Base-by-base conservation (phyloP, 2,329 filamentous ascomycete species). In the Aureobasidium sp. region DNA sequence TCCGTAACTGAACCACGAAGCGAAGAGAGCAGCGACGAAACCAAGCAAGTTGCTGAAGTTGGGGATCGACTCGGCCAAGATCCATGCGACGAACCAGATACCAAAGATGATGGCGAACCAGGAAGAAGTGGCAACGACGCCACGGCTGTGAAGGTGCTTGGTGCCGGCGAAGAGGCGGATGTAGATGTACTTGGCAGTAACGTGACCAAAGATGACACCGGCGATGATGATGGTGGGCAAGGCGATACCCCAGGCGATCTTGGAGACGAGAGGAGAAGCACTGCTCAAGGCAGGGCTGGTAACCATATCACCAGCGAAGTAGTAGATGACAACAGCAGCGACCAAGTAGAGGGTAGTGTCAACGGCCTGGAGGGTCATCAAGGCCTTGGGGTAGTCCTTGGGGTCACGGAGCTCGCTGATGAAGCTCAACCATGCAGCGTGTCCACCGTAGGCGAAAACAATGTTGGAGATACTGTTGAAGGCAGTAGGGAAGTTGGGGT, bases 181-280 rank as follows among this genome's bases (percentile, higher is more conserved):
- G 67, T 87, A 89, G 63, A 89, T 77, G 68, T 87, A 88, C 66
- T 87, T 88, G 59, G 79, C 79, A 1, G 84, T 63, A 2, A 89
- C 83, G 63, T 87, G 83, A 16, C 82, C 86, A 69, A 88, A 86
- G 65, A 90, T 86, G 7, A 89, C 86, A 60, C 87, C 87, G 0
- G 86, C 85, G 54, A 90, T 83, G 57, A 89, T 76, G 59, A 89
- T 89, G 32, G 87, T 89, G 8, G 86, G 87, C 6, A 88, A 77
- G 0, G 87, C 87, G 63, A 90, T 77, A 30, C 86, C 87, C 73
- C 85, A 90, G 16, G 86, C 85, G 16, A 86, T 74, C 71, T 88
- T 89, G 47, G 79, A 77, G 36, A 89, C 74, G 0, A 80, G 66
- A 0, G 71, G 70, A 1, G 78, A 77, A 8, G 85, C 81, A 0